These are phyloP conservation scores for Colletotrichum liaoningense DNA, from an alignment of 2,329 filamentous ascomycete species.

Conservation along the genomic window DNA sequence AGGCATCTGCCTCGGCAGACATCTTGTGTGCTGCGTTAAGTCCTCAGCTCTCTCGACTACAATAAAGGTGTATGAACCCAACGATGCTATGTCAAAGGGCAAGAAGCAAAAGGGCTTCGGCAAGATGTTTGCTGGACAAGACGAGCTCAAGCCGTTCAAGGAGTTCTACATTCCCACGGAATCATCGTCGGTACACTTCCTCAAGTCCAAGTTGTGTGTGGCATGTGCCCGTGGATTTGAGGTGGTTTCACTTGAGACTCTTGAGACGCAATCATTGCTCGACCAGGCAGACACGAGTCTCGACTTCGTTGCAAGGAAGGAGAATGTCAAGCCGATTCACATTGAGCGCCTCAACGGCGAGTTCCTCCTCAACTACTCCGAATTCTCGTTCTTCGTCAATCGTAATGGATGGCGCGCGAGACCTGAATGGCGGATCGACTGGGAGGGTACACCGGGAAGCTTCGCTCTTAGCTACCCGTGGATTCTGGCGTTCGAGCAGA, in stretches of 20 bases:
- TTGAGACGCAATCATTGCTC: conserved; percentile 96
- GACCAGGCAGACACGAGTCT: conserved; percentile 98
- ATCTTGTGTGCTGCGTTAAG: conserved; percentile 96
- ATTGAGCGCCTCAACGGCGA: conserved; percentile 98
- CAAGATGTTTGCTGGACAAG: conserved; percentile 96
- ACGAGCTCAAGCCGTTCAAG: conserved; percentile 96
- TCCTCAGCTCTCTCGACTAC: conserved; percentile 92
- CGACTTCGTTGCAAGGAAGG: conserved; percentile 94
- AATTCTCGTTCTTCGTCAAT: conserved; percentile 99
- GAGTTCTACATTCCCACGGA: conserved; percentile 99
- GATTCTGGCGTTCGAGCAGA: conserved; percentile 96
- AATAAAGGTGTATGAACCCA: conserved; percentile 99
- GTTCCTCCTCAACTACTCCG: conserved; percentile 97
- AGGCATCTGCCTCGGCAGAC: conserved; percentile 92
- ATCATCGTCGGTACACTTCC: conserved; percentile 97
- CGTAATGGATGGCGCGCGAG: conserved; percentile 96
- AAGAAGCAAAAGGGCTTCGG: conserved; percentile 96
- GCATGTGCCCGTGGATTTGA: conserved; percentile 96
- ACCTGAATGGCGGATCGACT: conserved; percentile 96
- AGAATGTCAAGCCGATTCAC: conserved; percentile 94
- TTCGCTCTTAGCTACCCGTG: conserved; percentile 97
- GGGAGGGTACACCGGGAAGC: conserved; percentile 92
- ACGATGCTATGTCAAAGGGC: conserved; percentile 91
- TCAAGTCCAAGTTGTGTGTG: conserved; percentile 96
- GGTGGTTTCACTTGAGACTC: conserved; percentile 93